Conservation (phyloP, 108 stramenopile genomes). For the Chaetoceros tenuissimus region DNA sequence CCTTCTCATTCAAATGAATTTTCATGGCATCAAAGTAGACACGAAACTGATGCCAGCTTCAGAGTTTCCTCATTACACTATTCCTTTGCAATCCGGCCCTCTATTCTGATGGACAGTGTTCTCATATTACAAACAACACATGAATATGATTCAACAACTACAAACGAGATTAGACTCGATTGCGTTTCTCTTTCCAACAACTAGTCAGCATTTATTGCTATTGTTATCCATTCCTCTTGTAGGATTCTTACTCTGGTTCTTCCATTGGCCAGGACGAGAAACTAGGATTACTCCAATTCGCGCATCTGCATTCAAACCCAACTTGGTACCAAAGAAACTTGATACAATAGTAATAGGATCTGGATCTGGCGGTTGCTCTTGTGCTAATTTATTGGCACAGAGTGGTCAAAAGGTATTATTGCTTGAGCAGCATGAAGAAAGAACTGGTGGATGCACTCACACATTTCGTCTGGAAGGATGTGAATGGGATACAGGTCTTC, state of each 20-base stretch:
- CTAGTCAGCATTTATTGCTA: not conserved
- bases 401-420: conserved; percentile 49
- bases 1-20: too few species aligned
- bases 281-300: conserved; percentile 22
- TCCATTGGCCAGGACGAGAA: conserved; percentile 17
- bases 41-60: too few species aligned
- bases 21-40: too few species aligned
- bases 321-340: conserved; percentile 26
- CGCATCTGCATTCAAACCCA: conserved; percentile 26
- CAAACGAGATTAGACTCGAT: too few species aligned
- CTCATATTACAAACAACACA: too few species aligned
- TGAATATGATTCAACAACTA: too few species aligned
- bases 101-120: too few species aligned
- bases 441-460: conserved; percentile 46
- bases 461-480: conserved; percentile 30
- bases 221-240: conserved; percentile 7
- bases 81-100: too few species aligned
- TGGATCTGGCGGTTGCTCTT: conserved; percentile 57
- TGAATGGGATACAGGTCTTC: conserved; percentile 50
- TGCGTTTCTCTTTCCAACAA: too few species aligned
- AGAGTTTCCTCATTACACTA: too few species aligned
- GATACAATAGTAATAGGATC: conserved; percentile 64
- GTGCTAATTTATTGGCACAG: conserved; percentile 49
- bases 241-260: conserved; percentile 12
- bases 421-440: conserved; percentile 55